Evolutionary conservation across 1,284 basidiomycete species (phyloP), one percentile per base, ranked within the genome.

Genomic region (Vanrija sp.): DNA sequence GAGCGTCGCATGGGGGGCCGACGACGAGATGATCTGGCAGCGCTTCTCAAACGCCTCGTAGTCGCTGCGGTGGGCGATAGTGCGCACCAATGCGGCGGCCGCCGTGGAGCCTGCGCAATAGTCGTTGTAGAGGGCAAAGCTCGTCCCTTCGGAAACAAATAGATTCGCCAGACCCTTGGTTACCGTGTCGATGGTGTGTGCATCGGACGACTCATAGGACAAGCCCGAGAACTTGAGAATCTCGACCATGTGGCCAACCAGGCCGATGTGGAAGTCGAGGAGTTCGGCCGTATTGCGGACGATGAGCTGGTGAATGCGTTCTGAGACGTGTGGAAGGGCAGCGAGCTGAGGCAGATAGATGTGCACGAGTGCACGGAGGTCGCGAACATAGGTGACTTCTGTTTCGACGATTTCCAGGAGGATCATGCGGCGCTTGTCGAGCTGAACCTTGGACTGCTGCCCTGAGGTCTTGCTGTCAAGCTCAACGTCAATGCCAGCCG

Each of bases 81-180:
- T 82, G 54, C 86, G 83, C 1, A 92, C 79, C 15, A 91, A 68
- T 55, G 88, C 85, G 48, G 86, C 78, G 0, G 90, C 91, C 62
- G 89, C 86, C 48, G 84, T 83, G 67, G 95, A 91, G 1, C 86
- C 86, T 0, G 89, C 83, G 67, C 92, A 95, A 66, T 91, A 95
- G 12, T 81, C 77, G 71, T 90, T 83, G 77, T 96, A 96, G 1
- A 85, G 80, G 53, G 82, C 79, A 65, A 94, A 93, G 43, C 82
- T 79, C 15, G 85, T 78, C 18, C 86, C 85, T 89, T 91, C 34
- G 34, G 34, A 80, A 15, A 84, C 79, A 67, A 90, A 88, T 34
- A 86, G 81, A 6, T 80, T 76, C 1, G 86, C 82, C 26, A 89
- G 80, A 10, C 78, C 74, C 43, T 79, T 78, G 48, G 88, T 82